Base-by-base conservation (phyloP, 768 basidiomycete genomes). In the Lactarius akahatsu region DNA sequence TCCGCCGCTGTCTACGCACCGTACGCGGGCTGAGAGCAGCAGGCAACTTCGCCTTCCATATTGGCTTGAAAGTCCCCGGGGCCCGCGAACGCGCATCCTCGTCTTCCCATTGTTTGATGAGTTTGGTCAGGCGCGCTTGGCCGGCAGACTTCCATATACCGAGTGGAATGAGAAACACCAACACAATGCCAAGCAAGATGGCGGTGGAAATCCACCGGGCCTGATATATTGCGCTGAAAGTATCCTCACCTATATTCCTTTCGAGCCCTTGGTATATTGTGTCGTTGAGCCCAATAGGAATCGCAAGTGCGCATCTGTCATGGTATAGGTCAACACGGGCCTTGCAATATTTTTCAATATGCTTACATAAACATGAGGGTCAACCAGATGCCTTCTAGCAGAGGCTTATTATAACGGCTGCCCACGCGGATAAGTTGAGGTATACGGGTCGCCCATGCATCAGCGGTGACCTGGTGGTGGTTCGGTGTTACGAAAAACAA, bases 71-170 rank as follows among this genome's bases (percentile, higher is more conserved):
- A 32, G 65, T 28, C 60, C 72, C 69, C 32, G 75, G 58, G 60
- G 70, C 38, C 57, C 62, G 63, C 70, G 73, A 57, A 50, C 75
- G 68, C 63, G 74, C 65, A 73, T 83, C 84, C 67, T 77, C 72
- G 34, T 69, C 72, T 66, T 74, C 78, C 82, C 83, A 84, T 58
- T 74, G 73, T 32, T 72, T 69, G 3, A 80, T 70, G 73, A 85
- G 67, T 63, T 60, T 66, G 65, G 70, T 77, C 36, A 81, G 78
- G 30, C 78, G 78, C 32, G 70, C 69, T 63, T 76, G 80, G 57
- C 85, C n/a, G 63, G 59, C 2, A 40, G 71, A 76, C 68, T 86
- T 86, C 83, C 83, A 86, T 28, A 80, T 52, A 47, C 3, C 74
- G 47, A 55, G 76, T 72, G 71, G 26, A 23, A 52, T 15, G 26